These are phyloP conservation scores for Chamaecyparis obtusa DNA, from an alignment of 75 land plant genomes.

Conservation along the genomic window DNA sequence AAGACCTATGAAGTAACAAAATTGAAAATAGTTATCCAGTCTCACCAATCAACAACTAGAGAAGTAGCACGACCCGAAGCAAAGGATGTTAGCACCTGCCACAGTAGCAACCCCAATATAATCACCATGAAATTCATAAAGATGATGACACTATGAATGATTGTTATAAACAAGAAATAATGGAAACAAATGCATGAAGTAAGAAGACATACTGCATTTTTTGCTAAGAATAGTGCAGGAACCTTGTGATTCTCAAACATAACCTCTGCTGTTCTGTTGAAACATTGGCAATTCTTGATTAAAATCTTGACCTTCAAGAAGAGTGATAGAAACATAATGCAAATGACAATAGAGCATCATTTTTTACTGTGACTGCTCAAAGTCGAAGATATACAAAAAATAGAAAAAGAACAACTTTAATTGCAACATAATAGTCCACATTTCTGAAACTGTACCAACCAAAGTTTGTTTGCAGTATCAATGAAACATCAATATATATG, in stretches of 20 bases:
- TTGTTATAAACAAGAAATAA: neutral
- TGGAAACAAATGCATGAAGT: neutral
- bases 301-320: neutral
- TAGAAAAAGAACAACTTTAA: neutral
- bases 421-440: neutral
- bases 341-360: neutral
- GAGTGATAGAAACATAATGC: neutral
- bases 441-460: neutral
- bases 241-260: slow-evolving; percentile 97
- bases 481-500: neutral
- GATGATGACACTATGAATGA: neutral
- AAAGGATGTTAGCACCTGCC: slow-evolving; percentile 92
- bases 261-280: slow-evolving; percentile 85
- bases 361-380: neutral
- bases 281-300: slow-evolving; percentile 9
- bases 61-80: slow-evolving; percentile 96
- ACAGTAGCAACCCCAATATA: neutral
- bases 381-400: neutral
- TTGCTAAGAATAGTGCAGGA: slow-evolving; percentile 94
- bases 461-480: neutral
- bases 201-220: slow-evolving; percentile 80
- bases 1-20: neutral
- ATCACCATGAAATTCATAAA: neutral
- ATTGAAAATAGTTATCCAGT: neutral
- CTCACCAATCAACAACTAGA: slow-evolving; percentile 89